Base-by-base conservation (phyloP, 345 rosid genomes). In the Dimocarpus longan region DNA sequence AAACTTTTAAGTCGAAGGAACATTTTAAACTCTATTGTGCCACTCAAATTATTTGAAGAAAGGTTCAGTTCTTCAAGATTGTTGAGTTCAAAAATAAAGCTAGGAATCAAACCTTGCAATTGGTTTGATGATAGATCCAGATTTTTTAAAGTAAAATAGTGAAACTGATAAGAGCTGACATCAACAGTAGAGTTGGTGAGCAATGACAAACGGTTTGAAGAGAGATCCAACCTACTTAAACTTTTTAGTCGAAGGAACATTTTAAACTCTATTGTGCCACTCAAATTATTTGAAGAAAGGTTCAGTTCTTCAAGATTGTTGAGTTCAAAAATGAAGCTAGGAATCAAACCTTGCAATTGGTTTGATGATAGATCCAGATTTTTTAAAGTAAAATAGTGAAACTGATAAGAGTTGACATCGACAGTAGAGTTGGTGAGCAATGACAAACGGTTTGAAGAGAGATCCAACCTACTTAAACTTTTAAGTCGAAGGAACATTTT, bases 71-170 rank as follows among this genome's bases (percentile, higher is more conserved):
- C n/a, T 10, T 18, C 2, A 32, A 84, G 73, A 50, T 64, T 60
- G 5, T 10, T 21, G 7, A 67, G 83, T 10, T 73, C 8, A 39
- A 16, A 79, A 11, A 80, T 24, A 0, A 78, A 66, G 28, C 13
- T 12, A 24, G 83, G 81, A 13, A 87, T 66, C 48, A 68, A 6
- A 26, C 89, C 87, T 3, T 65, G 50, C 3, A 84, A 60, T 6
- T 70, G 22, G 13, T 84, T 87, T 0, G 0, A 0, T 0, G 56
- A 37, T n/a, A 86, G 74, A 52, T 9, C 0, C 8, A 86, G n/a
- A n/a, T n/a, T n/a, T n/a, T n/a, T n/a, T n/a, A n/a, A n/a, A n/a
- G n/a, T n/a, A n/a, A 87, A 26, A 12, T 0, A 0, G 1, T 0
- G 0, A 11, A 66, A 64, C 39, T 16, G 18, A 71, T 24, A 67